Percentiles rank a stretch among this genome's conserved stretches.
Conservation (phyloP, 352 stramenopile genomes). For the Phytophthora foliorum region DNA sequence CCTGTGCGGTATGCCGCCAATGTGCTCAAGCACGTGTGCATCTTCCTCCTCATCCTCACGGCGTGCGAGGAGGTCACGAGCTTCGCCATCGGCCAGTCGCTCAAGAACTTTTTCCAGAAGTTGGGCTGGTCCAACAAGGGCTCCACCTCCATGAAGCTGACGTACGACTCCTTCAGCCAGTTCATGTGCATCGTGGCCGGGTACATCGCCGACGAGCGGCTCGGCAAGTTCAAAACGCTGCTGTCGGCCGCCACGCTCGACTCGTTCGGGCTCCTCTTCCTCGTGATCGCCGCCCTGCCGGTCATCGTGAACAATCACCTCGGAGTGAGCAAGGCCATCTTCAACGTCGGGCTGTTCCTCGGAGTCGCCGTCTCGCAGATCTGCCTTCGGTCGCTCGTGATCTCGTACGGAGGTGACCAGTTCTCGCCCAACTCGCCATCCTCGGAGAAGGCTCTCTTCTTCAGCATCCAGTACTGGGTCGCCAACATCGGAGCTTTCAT, state of each 20-base stretch:
- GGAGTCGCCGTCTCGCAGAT: constrained; percentile 56
- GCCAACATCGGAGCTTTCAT: constrained; percentile 83
- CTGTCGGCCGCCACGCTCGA: constrained; percentile 38
- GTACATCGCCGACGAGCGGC: constrained; percentile 68
- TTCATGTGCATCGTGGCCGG: constrained; percentile 64
- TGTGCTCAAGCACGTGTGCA: constrained; percentile 59
- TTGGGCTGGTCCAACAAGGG: constrained; percentile 64
- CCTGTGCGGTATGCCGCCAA: constrained; percentile 57
- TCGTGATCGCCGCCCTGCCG: constrained; percentile 54
- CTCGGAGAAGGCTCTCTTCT: constrained; percentile 72
- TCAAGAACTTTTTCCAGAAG: constrained; percentile 72
- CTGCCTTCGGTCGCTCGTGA: constrained; percentile 65
- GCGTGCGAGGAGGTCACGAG: constrained; percentile 59
- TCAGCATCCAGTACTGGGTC: constrained; percentile 86
- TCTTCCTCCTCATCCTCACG: constrained; percentile 63
- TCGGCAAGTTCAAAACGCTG: constrained; percentile 49
- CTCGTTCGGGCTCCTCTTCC: constrained; percentile 57
- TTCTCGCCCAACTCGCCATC: constrained; percentile 51
- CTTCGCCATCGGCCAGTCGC: constrained; percentile 63
- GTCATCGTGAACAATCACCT: constrained; percentile 39
- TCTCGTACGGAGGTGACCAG: constrained; percentile 72
- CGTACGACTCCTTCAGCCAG: constrained; percentile 75
- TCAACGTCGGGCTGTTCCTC: constrained; percentile 60
- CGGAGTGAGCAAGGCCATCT: constrained; percentile 48
- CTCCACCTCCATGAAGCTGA: constrained; percentile 67